phyloP scores from a whole-genome alignment of 495 filamentous ascomycete genomes.

The Neurospora intermedia region DNA sequence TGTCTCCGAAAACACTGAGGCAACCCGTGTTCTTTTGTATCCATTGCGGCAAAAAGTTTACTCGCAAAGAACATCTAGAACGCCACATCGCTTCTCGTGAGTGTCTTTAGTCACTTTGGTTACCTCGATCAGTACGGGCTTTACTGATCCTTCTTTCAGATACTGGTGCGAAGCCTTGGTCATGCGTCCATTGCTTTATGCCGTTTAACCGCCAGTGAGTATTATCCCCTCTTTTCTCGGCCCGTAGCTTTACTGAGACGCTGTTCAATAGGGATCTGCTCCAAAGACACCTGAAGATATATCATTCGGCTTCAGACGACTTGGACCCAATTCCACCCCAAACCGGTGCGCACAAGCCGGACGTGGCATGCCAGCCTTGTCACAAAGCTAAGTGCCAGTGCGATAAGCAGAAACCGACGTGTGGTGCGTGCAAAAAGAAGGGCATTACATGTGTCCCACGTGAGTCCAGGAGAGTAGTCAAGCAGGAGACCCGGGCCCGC shows the following conservation, averaged over 20 bases:
- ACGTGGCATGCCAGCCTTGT: constrained; percentile 46
- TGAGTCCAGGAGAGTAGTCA: neutral
- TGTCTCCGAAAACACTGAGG: neutral
- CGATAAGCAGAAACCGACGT: constrained; percentile 54
- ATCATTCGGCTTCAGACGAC: constrained; percentile 20
- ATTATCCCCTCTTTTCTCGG: neutral
- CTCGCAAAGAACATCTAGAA: constrained; percentile 56
- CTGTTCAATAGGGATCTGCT: constrained; percentile 42
- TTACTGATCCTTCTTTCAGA: constrained; percentile 33
- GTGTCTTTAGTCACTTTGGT: constrained; percentile 10
- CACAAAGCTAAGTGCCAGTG: constrained; percentile 56
- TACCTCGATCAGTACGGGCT: neutral
- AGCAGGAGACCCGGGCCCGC: neutral
- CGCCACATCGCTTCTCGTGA: constrained; percentile 51
- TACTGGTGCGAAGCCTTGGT: constrained; percentile 55
- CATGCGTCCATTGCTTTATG: constrained; percentile 48
- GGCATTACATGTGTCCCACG: neutral
- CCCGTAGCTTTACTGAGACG: constrained; percentile 9
- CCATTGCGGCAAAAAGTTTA: constrained; percentile 54
- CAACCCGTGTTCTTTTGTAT: constrained; percentile 36
- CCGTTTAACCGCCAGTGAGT: constrained; percentile 51
- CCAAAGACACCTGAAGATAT: constrained; percentile 44
- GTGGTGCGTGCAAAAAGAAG: constrained; percentile 46
- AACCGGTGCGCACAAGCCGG: constrained; percentile 7
- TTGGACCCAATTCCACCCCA: neutral